Conservation (phyloP, 805 yeast species). For the Kluyveromyces lactis region DNA sequence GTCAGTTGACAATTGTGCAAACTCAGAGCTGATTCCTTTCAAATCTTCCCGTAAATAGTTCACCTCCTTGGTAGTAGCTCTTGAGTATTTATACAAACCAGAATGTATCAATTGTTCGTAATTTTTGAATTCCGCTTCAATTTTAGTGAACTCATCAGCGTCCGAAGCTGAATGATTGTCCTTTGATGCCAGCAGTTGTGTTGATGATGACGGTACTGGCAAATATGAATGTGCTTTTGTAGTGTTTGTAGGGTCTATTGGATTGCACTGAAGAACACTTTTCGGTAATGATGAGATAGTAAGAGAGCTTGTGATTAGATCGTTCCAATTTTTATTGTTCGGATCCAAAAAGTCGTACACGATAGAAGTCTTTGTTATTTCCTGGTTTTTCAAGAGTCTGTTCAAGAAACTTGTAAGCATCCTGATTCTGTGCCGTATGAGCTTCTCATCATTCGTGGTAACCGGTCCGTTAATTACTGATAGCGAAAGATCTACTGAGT, state of each 20-base stretch:
- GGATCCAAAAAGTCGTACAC: conserved; percentile 28
- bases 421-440: conserved; percentile 30
- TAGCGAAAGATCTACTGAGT: conserved; percentile 24
- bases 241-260: conserved; percentile 29
- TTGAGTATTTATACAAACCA: conserved; percentile 24
- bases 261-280: conserved; percentile 27
- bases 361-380: conserved; percentile 25
- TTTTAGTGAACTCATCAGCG: conserved; percentile 15
- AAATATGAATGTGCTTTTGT: conserved; percentile 26
- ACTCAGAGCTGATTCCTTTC: conserved; percentile 21
- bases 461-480: conserved; percentile 26
- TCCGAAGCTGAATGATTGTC: conserved; percentile 9
- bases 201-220: conserved; percentile 24
- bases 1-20: conserved; percentile 19
- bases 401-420: conserved; percentile 28
- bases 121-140: conserved; percentile 24
- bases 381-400: conserved; percentile 20
- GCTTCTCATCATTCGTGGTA: conserved; percentile 24
- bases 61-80: conserved; percentile 21
- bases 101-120: conserved; percentile 20
- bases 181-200: conserved; percentile 16
- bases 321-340: conserved; percentile 26
- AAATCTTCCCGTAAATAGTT: conserved; percentile 18
- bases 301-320: conserved; percentile 27
- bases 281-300: conserved; percentile 27